Evolutionary conservation across 306 rosid genomes (phyloP).

Genomic region (Acmispon strigosus): DNA sequence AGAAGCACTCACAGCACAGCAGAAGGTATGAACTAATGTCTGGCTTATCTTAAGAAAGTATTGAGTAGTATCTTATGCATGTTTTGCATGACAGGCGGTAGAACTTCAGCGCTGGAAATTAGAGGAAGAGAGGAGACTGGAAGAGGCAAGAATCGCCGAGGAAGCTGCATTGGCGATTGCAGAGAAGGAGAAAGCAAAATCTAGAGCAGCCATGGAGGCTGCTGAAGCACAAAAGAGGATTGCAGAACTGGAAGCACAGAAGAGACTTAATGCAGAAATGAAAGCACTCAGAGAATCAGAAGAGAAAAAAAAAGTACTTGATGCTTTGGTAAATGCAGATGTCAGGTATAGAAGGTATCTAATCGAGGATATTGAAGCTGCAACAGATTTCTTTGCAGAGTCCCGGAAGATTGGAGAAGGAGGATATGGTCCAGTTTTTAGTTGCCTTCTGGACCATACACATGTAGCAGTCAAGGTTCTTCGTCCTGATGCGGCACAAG

Average conservation of each 20-base stretch:
- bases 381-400: slow-evolving; percentile 57
- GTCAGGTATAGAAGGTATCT: slow-evolving; percentile 68
- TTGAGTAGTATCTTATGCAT: background rate
- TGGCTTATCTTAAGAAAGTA: background rate
- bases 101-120: slow-evolving; percentile 91
- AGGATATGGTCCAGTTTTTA: slow-evolving; percentile 91
- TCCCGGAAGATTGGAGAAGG: slow-evolving; percentile 93
- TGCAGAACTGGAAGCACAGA: slow-evolving; percentile 81
- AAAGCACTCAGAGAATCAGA: slow-evolving; percentile 64
- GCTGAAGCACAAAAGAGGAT: slow-evolving; percentile 85
- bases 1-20: slow-evolving; percentile 89
- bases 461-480: slow-evolving; percentile 91
- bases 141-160: slow-evolving; percentile 70
- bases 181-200: slow-evolving; percentile 78
- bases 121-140: slow-evolving; percentile 79
- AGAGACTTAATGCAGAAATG: slow-evolving; percentile 75
- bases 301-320: slow-evolving; percentile 57
- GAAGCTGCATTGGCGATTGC: slow-evolving; percentile 76
- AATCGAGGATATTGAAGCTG: slow-evolving; percentile 83
- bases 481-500: slow-evolving; percentile 97
- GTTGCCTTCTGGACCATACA: slow-evolving; percentile 76
- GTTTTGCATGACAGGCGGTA: slow-evolving; percentile 40
- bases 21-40: slow-evolving; percentile 42
- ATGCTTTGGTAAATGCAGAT: slow-evolving; percentile 38
- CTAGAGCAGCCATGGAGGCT: slow-evolving; percentile 79